These are phyloP conservation scores for Ogataea hybrid DNA, from an alignment of 1,139 yeast species.

Conservation along the genomic window DNA sequence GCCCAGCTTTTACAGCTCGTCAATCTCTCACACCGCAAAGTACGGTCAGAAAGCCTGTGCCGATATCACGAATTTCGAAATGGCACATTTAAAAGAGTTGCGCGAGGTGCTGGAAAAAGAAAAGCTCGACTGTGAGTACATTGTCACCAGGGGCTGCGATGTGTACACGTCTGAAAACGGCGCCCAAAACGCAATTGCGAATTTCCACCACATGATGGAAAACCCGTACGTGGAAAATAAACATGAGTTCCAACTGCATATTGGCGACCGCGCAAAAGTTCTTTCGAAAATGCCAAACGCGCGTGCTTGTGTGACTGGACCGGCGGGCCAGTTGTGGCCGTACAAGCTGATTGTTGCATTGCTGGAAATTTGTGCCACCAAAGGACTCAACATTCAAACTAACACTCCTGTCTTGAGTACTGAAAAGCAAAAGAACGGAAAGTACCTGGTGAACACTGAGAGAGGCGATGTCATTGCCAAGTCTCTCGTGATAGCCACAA, in stretches of 20 bases:
- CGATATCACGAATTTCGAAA: slow-evolving; percentile 35
- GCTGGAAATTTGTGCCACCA: slow-evolving; percentile 30
- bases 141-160: slow-evolving; percentile 34
- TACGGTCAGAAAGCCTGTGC: slow-evolving; percentile 33
- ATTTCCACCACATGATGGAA: slow-evolving; percentile 14
- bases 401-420: slow-evolving; percentile 35
- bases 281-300: slow-evolving; percentile 27
- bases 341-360: slow-evolving; percentile 37
- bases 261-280: slow-evolving; percentile 24
- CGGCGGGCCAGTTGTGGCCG: slow-evolving; percentile 43
- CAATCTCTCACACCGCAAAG: slow-evolving; percentile 23
- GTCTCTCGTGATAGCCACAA: slow-evolving; percentile 39
- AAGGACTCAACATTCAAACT: slow-evolving; percentile 40
- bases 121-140: slow-evolving; percentile 37
- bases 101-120: slow-evolving; percentile 29
- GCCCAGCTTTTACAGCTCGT: slow-evolving; percentile 35
- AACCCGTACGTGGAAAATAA: slow-evolving; percentile 25
- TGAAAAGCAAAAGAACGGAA: slow-evolving; percentile 18
- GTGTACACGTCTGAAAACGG: slow-evolving; percentile 30
- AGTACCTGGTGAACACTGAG: slow-evolving; percentile 31
- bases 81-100: slow-evolving; percentile 27
- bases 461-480: slow-evolving; percentile 34
- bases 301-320: slow-evolving; percentile 34
- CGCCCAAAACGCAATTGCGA: slow-evolving; percentile 13
- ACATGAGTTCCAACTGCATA: slow-evolving; percentile 21